These are phyloP conservation scores for Yamadazyma spencermartinsiae DNA, from an alignment of 1,139 yeast species.

Conservation along the genomic window DNA sequence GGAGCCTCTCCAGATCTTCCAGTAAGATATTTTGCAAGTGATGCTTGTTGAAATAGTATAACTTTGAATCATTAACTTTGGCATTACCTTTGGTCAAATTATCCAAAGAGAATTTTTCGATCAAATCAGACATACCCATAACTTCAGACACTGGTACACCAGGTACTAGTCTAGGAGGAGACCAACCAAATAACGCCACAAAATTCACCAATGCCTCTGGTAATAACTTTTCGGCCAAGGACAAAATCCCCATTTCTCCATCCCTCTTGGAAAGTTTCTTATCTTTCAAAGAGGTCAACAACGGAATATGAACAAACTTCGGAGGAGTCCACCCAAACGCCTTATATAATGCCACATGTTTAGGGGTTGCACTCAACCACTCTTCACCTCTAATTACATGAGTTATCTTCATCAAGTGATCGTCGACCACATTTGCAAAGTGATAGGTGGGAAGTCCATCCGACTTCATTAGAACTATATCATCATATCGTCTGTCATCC, in stretches of 20 bases:
- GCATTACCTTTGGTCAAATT: slow-evolving; percentile 91
- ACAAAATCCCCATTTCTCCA: slow-evolving; percentile 73
- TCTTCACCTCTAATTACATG: slow-evolving; percentile 97
- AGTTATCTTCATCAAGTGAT: slow-evolving; percentile 86
- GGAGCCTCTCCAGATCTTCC: slow-evolving; percentile 31
- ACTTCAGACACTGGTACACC: slow-evolving; percentile 61
- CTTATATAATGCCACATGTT: slow-evolving; percentile 80
- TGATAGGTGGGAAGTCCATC: slow-evolving; percentile 96
- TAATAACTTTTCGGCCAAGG: slow-evolving; percentile 54
- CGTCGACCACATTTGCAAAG: slow-evolving; percentile 94
- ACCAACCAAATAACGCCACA: slow-evolving; percentile 92
- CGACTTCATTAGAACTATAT: slow-evolving; percentile 83
- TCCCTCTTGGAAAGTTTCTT: slow-evolving; percentile 85
- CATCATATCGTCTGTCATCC: slow-evolving; percentile 78
- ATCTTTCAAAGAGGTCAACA: slow-evolving; percentile 71
- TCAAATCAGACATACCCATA: slow-evolving; percentile 55
- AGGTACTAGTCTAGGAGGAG: slow-evolving; percentile 61
- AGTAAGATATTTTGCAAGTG: slow-evolving; percentile 20
- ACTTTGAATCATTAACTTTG: slow-evolving; percentile 78
- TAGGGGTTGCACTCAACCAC: slow-evolving; percentile 96
- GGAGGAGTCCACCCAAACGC: slow-evolving; percentile 92
- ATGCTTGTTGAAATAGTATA: slow-evolving; percentile 76
- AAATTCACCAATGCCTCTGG: slow-evolving; percentile 90
- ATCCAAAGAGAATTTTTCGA: slow-evolving; percentile 51
- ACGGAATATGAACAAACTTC: slow-evolving; percentile 81